phyloP scores from a whole-genome alignment of 768 basidiomycete genomes.

The Pleurotus tuber-regium region DNA sequence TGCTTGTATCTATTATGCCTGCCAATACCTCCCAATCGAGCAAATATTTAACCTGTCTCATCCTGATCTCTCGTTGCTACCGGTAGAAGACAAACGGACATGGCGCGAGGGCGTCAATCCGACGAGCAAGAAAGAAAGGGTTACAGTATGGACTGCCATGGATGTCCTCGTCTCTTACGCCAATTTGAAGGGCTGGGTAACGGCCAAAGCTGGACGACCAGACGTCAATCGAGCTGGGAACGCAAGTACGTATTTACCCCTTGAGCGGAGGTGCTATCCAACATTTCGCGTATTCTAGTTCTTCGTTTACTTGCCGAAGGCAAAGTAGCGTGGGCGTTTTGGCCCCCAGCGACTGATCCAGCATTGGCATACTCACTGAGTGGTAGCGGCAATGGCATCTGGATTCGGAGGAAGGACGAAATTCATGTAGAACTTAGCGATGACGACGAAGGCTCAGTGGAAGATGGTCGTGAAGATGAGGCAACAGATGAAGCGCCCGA shows the following conservation, averaged over 20 bases:
- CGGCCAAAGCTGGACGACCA: slow-evolving; percentile 87
- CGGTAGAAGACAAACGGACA: slow-evolving; percentile 67
- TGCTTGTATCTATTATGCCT: slow-evolving; percentile 73
- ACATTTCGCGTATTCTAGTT: slow-evolving; percentile 41
- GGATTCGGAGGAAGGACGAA: slow-evolving; percentile 44
- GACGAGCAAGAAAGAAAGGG: slow-evolving; percentile 18
- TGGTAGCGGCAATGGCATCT: slow-evolving; percentile 48
- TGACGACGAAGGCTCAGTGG: slow-evolving; percentile 27
- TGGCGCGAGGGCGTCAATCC: slow-evolving; percentile 58
- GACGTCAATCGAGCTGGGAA: slow-evolving; percentile 91
- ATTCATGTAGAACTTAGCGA: slow-evolving; percentile 30
- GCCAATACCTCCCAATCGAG: slow-evolving; percentile 76
- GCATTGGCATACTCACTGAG: slow-evolving; percentile 23
- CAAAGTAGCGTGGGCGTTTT: slow-evolving; percentile 79
- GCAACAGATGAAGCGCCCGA: too few species aligned
- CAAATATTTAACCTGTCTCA: slow-evolving; percentile 57
- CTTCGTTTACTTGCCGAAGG: slow-evolving; percentile 83
- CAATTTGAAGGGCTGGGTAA: slow-evolving; percentile 75
- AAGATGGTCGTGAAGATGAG: slow-evolving; percentile 19
- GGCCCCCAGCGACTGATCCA: slow-evolving; percentile 56
- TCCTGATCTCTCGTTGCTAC: slow-evolving; percentile 36
- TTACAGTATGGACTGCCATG: slow-evolving; percentile 74
- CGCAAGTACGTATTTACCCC: slow-evolving; percentile 52
- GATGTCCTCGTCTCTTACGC: slow-evolving; percentile 83
- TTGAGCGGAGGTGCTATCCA: background rate